phyloP scores from a whole-genome alignment of 768 basidiomycete genomes.

The Crassisporium funariophilum region DNA sequence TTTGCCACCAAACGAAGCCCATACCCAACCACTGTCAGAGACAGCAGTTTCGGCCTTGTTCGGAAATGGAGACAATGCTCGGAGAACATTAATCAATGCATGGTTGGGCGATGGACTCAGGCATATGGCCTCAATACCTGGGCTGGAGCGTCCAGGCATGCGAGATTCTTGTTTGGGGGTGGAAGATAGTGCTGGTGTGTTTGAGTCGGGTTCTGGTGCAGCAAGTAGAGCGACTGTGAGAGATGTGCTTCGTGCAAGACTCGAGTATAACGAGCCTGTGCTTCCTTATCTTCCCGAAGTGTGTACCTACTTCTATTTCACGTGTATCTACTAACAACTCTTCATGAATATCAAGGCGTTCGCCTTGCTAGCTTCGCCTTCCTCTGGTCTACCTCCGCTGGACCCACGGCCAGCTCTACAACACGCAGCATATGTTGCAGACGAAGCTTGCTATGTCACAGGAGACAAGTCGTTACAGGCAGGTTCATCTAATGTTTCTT shows the following conservation, averaged over 20 bases:
- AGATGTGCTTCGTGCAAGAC: constrained; percentile 54
- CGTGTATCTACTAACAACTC: neutral
- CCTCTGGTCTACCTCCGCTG: constrained; percentile 48
- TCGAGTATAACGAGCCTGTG: constrained; percentile 70
- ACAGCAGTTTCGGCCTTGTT: constrained; percentile 72
- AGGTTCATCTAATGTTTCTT: constrained; percentile 20
- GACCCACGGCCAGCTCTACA: constrained; percentile 62
- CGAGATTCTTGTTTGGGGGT: neutral
- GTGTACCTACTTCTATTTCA: constrained; percentile 14
- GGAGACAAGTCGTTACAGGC: constrained; percentile 63
- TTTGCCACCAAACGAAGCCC: constrained; percentile 48
- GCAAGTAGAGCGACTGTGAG: constrained; percentile 37
- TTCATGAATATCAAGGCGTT: constrained; percentile 60
- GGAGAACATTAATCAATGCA: constrained; percentile 63
- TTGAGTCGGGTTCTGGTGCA: neutral
- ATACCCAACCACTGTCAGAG: constrained; percentile 66
- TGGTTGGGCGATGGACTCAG: constrained; percentile 71
- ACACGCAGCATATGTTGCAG: constrained; percentile 64
- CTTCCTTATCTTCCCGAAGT: constrained; percentile 70
- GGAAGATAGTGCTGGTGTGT: neutral
- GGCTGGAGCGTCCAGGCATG: neutral
- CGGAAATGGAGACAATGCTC: constrained; percentile 67
- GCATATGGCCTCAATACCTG: constrained; percentile 42
- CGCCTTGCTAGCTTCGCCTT: constrained; percentile 62
- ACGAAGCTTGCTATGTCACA: constrained; percentile 65